Base-by-base conservation (phyloP, 768 basidiomycete genomes). In the Suillus sp. region DNA sequence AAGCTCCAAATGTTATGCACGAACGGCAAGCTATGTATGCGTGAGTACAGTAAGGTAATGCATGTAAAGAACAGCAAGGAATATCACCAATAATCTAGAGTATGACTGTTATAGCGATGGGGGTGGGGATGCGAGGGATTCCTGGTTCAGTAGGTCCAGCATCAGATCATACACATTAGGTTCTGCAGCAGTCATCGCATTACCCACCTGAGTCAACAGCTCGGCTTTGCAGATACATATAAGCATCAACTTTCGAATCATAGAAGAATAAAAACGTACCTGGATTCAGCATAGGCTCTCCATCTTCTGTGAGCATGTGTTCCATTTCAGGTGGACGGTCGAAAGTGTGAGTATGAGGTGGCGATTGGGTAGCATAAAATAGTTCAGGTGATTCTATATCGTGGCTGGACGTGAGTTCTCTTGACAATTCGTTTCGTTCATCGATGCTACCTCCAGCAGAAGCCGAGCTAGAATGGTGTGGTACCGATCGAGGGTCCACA, bases 111-210 rank as follows among this genome's bases (percentile, higher is more conserved):
- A 57, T 81, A 72, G 82, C 70, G 79, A 81, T 32, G 85, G 83
- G n/a, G 86, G 84, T n/a, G 86, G 85, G n/a, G 86, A 86, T 60
- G 86, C 86, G 40, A 87, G 78, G n/a, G 86, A 86, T 75, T 87
- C 86, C 85, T 87, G 71, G 55, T 58, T 61, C 62, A 68, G 59
- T 65, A 62, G 60, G 30, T 63, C 69, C 58, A 68, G 55, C 70
- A 74, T 75, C 66, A 77, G 75, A 71, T 72, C 72, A 60, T 63
- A 61, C 53, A 59, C n/a, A 32, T 59, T 61, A 40, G 56, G 38
- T 57, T 40, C 40, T 38, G 54, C 60, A 35, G 50, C 65, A 64
- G 47, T 60, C 63, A 60, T 54, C 60, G 60, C 53, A 53, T 45
- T 47, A 75, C 73, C 70, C 62, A 84, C 86, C 83, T 88, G 86